Percentiles rank a stretch among this genome's conserved stretches.
Conservation (phyloP, 2,329 filamentous ascomycete species). For the Zasmidium citrigriseum region DNA sequence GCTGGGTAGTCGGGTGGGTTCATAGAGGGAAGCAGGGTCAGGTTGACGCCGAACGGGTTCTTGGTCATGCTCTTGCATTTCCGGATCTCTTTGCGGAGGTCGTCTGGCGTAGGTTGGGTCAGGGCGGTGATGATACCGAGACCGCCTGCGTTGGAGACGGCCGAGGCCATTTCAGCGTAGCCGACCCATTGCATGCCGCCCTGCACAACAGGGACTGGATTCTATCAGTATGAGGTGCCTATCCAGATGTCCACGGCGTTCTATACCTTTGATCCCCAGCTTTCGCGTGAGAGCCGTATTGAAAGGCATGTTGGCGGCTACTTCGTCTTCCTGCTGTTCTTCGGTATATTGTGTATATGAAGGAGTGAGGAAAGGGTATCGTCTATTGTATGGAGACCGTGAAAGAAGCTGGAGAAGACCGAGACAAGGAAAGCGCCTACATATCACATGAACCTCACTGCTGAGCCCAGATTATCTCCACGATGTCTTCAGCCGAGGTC, state of each 20-base stretch:
- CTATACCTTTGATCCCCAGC: conserved; percentile 56
- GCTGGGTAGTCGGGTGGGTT: conserved; percentile 89
- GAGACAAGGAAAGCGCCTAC: not conserved
- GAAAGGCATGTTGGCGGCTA: conserved; percentile 57
- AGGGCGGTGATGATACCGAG: conserved; percentile 82
- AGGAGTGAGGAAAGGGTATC: not conserved
- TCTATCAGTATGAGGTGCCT: conserved; percentile 6
- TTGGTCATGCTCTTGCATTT: conserved; percentile 78
- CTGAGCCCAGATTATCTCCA: not conserved
- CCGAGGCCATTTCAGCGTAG: conserved; percentile 73
- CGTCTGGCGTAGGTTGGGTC: conserved; percentile 89
- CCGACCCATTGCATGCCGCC: conserved; percentile 88
- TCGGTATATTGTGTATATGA: not conserved
- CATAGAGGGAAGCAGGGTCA: conserved; percentile 87
- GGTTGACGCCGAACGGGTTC: conserved; percentile 87
- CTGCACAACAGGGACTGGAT: conserved; percentile 74
- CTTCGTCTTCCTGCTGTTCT: not conserved
- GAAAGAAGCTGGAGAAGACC: not conserved
- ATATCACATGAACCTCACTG: not conserved
- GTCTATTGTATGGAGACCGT: not conserved
- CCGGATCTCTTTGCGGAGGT: conserved; percentile 89
- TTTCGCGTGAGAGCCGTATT: conserved; percentile 64
- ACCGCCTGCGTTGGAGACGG: conserved; percentile 79
- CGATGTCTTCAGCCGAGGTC: not conserved
- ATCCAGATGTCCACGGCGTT: not conserved